Evolutionary conservation across 176 grass and related monocot species (phyloP).

Genomic region (Triticum turgidum): DNA sequence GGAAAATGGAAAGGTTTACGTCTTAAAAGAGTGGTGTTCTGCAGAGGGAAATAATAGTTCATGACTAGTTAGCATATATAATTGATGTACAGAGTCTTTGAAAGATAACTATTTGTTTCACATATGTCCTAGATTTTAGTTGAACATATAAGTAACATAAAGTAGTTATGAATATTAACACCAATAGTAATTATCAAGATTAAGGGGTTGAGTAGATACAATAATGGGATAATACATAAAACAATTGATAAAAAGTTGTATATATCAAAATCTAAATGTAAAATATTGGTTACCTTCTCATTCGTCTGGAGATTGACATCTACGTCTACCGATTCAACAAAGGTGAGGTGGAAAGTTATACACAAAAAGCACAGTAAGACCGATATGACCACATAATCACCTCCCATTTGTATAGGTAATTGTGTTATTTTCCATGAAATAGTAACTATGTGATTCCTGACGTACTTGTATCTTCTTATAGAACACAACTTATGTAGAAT

Average conservation of each 20-base stretch:
- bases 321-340: not conserved
- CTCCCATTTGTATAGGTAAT: not conserved
- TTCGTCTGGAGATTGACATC: not conserved
- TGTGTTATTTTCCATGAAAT: not conserved
- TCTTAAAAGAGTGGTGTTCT: not conserved
- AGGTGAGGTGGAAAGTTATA: not conserved
- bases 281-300: not conserved
- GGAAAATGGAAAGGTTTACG: not conserved
- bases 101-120: not conserved
- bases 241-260: not conserved
- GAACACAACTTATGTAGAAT: constrained; percentile 3
- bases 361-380: not conserved
- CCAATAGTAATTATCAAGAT: not conserved
- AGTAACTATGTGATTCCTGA: not conserved
- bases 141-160: not conserved
- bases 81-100: not conserved
- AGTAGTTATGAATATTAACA: not conserved
- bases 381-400: not conserved
- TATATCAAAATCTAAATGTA: not conserved
- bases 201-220: not conserved
- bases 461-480: not conserved
- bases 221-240: not conserved
- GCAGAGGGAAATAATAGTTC: not conserved
- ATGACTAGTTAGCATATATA: not conserved
- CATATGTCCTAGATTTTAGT: not conserved